Base-by-base conservation (phyloP, 2,329 filamentous ascomycete genomes). In the Westerdykella aurantiaca region DNA sequence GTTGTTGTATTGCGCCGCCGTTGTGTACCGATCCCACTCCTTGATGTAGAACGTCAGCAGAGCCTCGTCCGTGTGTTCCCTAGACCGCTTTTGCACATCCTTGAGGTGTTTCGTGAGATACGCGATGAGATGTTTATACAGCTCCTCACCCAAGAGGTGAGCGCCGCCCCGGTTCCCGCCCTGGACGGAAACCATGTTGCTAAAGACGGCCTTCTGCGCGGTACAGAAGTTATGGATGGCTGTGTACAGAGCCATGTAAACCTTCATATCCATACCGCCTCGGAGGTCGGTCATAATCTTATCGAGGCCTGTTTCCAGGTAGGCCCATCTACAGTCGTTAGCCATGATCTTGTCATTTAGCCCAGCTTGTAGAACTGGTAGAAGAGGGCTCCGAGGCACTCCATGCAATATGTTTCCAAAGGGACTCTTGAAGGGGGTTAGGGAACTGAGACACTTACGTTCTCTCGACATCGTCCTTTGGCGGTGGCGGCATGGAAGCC, bases 211-310 rank as follows among this genome's bases (percentile, higher is more conserved):
- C 68, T 97, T 97, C 69, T 97, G 93, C 18, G 93, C 95, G 44
- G 93, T 98, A 69, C 93, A 98, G 70, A 98, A 98, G 73, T 98
- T 96, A 73, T 98, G 93, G 39, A 98, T 93, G 48, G 90, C 89
- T 42, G 91, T 96, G 72, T 97, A 97, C 48, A 96, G 82, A 44
- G 87, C 88, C 91, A 97, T 96, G 71, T 97, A 97, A 76, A 88
- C 91, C 58, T 85, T 81, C 83, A 97, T 89, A 62, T 96, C 90
- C 71, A 98, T 86, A 48, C 93, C 93, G 53, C 88, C 85, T 60
- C 91, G 86, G 22, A 97, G 77, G 62, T 94, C 86, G 56, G 82
- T 81, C 91, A 98, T 97, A 63, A 98, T 94, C 66, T 85, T 87
- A 53, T 88, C 82, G 55, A 98, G 89, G 52, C 91, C 90, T 49